A percentile compares a stretch with the other conserved stretches of the same genome.
These are phyloP conservation scores for Poa annua DNA, from an alignment of 176 grass and related monocot genomes.

Conservation along the genomic window DNA sequence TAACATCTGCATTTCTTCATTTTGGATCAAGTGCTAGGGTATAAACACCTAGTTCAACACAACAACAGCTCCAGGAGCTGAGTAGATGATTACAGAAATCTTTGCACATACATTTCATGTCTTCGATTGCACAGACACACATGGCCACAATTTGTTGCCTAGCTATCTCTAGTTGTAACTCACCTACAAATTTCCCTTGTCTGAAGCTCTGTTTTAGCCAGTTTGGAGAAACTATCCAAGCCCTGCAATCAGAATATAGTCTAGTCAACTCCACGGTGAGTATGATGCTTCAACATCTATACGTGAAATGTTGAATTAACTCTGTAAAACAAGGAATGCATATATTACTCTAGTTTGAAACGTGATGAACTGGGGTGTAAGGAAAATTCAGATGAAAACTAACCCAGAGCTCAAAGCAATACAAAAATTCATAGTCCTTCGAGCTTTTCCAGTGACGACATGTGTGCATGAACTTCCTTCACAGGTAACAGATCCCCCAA, in stretches of 20 bases:
- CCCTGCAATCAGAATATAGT: slow-evolving; percentile 53
- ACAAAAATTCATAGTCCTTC: slow-evolving; percentile 83
- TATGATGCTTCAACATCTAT: neutral
- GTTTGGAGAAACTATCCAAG: slow-evolving; percentile 85
- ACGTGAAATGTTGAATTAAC: slow-evolving; percentile 28
- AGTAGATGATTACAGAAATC: too few species aligned
- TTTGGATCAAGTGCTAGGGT: neutral
- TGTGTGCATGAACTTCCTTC: slow-evolving; percentile 76
- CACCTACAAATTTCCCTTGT: slow-evolving; percentile 73
- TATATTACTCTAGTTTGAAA: slow-evolving; percentile 24
- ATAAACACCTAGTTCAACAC: neutral
- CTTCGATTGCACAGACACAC: neutral
- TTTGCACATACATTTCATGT: neutral
- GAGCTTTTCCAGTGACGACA: slow-evolving; percentile 79
- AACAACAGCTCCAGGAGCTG: neutral
- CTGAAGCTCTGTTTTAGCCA: slow-evolving; percentile 90
- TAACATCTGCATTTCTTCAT: neutral
- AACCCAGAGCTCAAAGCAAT: slow-evolving; percentile 87
- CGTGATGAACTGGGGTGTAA: slow-evolving; percentile 18
- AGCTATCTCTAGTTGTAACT: slow-evolving; percentile 42
- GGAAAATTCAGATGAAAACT: slow-evolving; percentile 39
- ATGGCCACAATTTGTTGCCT: neutral
- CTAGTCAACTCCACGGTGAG: slow-evolving; percentile 10
- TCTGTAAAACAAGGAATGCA: slow-evolving; percentile 14
- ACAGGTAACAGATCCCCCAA: slow-evolving; percentile 65